Evolutionary conservation across 441 rosid species (phyloP).

Genomic region (Hura crepitans): DNA sequence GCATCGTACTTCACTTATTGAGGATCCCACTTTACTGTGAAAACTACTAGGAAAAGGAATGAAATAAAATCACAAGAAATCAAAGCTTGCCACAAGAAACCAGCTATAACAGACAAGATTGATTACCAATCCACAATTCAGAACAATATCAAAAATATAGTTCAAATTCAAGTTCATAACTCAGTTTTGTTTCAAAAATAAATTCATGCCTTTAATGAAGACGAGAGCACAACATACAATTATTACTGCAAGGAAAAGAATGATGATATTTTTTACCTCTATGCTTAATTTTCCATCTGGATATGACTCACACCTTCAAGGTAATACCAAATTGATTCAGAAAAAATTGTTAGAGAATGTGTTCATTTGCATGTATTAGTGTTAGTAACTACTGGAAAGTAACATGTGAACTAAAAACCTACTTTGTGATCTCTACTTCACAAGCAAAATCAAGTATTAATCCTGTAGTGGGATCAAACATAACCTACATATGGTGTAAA

Average conservation of each 20-base stretch:
- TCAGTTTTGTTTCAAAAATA: not conserved
- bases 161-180: no score
- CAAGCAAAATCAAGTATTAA: constrained; percentile 74
- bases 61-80: no score
- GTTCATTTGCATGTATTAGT: not conserved
- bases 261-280: constrained; percentile 51
- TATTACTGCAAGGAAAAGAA: constrained; percentile 14
- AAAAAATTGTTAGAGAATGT: not conserved
- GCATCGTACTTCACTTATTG: no score
- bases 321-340: constrained; percentile 14
- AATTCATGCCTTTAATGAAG: not conserved
- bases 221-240: not conserved
- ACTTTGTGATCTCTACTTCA: constrained; percentile 98
- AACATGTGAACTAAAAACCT: constrained; percentile 29
- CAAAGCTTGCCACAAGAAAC: no score
- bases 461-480: constrained; percentile 63
- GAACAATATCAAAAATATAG: no score
- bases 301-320: constrained; percentile 83
- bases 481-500: constrained; percentile 47
- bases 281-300: constrained; percentile 91
- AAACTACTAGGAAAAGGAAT: no score
- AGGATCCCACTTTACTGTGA: no score
- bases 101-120: no score
- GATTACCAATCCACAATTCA: no score
- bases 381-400: constrained; percentile 8